Evolutionary conservation across 2,329 filamentous ascomycete species (phyloP).

Genomic region (Pestalotiopsis sp.): DNA sequence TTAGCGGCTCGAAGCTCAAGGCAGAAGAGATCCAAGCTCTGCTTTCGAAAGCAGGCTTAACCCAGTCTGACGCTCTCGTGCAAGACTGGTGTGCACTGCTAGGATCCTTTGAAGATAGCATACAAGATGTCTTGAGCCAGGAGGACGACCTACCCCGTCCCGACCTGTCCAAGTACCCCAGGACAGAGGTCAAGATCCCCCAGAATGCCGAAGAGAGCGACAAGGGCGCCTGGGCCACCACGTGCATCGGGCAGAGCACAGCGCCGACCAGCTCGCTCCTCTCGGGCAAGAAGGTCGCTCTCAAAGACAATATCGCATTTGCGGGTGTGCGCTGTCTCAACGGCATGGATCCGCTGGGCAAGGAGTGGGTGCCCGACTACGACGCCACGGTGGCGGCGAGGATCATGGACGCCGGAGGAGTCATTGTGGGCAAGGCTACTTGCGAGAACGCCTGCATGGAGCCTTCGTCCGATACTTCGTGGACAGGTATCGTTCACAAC

Average conservation of each 20-base stretch:
- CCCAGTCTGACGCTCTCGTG: conserved; percentile 19
- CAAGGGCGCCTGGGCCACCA: neutral
- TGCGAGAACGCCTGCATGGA: conserved; percentile 51
- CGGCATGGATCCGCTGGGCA: conserved; percentile 36
- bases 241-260: neutral
- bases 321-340: conserved; percentile 45
- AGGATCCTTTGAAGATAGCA: neutral
- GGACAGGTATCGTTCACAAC: conserved; percentile 50
- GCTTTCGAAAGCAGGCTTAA: conserved; percentile 23
- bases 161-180: conserved; percentile 28
- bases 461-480: conserved; percentile 42
- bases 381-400: conserved; percentile 48
- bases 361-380: conserved; percentile 37
- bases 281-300: conserved; percentile 41
- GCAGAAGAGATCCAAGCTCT: conserved; percentile 22
- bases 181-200: conserved; percentile 29
- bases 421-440: conserved; percentile 42
- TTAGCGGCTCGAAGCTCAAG: neutral
- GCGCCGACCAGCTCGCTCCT: conserved; percentile 22
- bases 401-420: conserved; percentile 42
- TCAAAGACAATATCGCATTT: conserved; percentile 52
- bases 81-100: conserved; percentile 16
- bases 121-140: neutral
- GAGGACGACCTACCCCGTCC: conserved; percentile 13
- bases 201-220: neutral